Percentiles rank a stretch among this genome's conserved stretches.
These are phyloP conservation scores for Typha latifolia DNA, from an alignment of 176 grass and related monocot genomes.

Conservation along the genomic window DNA sequence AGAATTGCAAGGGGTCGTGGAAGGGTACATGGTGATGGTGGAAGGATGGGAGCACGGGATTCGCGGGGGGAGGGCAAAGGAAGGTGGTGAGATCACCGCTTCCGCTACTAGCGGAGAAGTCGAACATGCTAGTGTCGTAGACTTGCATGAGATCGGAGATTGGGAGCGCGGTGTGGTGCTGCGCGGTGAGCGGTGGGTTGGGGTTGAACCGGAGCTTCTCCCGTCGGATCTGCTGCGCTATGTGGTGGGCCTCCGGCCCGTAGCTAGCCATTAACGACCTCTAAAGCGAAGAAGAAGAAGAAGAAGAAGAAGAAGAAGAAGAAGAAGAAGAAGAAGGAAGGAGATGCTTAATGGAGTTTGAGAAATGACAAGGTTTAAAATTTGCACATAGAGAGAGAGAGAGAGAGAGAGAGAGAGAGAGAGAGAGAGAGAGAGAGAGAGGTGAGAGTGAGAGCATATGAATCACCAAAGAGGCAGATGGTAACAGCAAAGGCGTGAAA, in stretches of 20 bases:
- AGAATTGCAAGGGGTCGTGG: neutral
- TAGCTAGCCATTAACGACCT: slow-evolving; percentile 2
- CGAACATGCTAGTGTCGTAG: neutral
- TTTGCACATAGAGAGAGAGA: too few species aligned
- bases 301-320: neutral
- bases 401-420: too few species aligned
- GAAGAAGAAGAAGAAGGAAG: neutral
- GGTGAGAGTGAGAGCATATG: neutral
- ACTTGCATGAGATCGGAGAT: slow-evolving; percentile 6
- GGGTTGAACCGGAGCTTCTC: slow-evolving; percentile 39
- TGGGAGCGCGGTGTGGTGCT: slow-evolving; percentile 11
- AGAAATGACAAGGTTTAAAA: too few species aligned
- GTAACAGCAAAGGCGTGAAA: slow-evolving; percentile 14
- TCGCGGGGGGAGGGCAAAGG: too few species aligned
- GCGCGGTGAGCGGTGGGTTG: neutral
- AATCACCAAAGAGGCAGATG: slow-evolving; percentile 9
- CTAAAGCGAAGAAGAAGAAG: neutral
- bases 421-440: neutral
- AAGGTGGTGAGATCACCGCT: neutral
- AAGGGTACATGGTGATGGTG: neutral
- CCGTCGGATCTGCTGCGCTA: slow-evolving; percentile 47
- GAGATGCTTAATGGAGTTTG: neutral
- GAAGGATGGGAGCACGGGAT: neutral
- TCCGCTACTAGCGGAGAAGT: neutral
- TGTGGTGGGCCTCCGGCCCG: slow-evolving; percentile 19